phyloP scores from a whole-genome alignment of 495 filamentous ascomycete genomes.

The Daldinia concentrica region DNA sequence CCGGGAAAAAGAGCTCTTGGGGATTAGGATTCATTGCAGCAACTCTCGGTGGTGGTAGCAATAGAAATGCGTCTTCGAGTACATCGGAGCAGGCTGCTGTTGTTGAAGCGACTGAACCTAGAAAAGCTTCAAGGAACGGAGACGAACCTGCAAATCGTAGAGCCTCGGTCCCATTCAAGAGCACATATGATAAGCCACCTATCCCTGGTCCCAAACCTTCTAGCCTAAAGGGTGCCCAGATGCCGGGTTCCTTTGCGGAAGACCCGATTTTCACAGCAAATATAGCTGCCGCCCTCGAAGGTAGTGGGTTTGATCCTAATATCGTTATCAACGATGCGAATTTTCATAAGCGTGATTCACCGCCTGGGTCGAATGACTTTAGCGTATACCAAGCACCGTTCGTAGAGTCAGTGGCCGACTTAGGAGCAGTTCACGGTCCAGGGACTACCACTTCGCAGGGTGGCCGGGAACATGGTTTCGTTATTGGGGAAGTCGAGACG shows the following conservation, averaged over 20 bases:
- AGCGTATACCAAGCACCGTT: constrained; percentile 55
- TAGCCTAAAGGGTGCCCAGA: constrained; percentile 46
- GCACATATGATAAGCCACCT: constrained; percentile 44
- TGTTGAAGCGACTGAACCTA: constrained; percentile 22
- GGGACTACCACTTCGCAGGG: not conserved
- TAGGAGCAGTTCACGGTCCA: constrained; percentile 36
- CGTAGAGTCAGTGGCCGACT: constrained; percentile 54
- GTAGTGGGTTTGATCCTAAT: constrained; percentile 74
- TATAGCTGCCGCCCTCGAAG: constrained; percentile 73
- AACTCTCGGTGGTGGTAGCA: constrained; percentile 49
- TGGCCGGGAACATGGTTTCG: constrained; percentile 25
- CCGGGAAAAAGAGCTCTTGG: constrained; percentile 52
- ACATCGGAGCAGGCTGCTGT: constrained; percentile 25
- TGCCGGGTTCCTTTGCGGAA: constrained; percentile 62
- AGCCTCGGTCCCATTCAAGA: constrained; percentile 32
- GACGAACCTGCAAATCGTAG: constrained; percentile 37
- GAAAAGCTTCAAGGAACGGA: constrained; percentile 27
- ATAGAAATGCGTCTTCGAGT: constrained; percentile 41
- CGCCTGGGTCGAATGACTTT: constrained; percentile 66
- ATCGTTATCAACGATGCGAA: constrained; percentile 72
- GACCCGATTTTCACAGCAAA: constrained; percentile 76
- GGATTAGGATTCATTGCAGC: constrained; percentile 48
- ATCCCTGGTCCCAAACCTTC: constrained; percentile 53
- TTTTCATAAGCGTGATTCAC: constrained; percentile 71
- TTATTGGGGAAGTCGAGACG: constrained; percentile 36